Evolutionary conservation across 78 protist species (phyloP).

Genomic region (Protostelium mycophagum): DNA sequence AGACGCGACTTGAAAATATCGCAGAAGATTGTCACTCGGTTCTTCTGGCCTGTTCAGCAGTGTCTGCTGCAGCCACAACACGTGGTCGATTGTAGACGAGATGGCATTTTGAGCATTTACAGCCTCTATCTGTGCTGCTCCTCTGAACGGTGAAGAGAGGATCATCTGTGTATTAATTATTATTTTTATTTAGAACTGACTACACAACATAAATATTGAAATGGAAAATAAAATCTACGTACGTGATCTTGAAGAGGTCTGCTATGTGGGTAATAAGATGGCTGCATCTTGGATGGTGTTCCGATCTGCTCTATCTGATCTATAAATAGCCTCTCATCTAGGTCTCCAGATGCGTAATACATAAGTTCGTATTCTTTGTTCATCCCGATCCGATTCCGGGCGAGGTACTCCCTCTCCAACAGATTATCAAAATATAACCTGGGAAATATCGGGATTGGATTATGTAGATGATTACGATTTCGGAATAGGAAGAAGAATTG

Average conservation of each 20-base stretch:
- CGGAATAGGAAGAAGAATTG: too few relatives aligned
- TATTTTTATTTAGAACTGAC: too few relatives aligned
- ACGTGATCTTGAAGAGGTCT: background rate
- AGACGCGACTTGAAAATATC: background rate
- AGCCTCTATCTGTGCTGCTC: background rate
- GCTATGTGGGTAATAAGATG: background rate
- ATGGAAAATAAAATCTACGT: background rate
- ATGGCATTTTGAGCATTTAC: background rate
- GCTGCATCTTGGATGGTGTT: constrained; percentile 18
- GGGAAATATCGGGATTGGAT: too few relatives aligned
- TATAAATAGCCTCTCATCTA: constrained; percentile 37
- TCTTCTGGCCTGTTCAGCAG: background rate
- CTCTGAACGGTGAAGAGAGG: background rate
- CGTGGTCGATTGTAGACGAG: background rate
- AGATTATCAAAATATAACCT: background rate
- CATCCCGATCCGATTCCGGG: background rate
- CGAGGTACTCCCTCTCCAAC: background rate
- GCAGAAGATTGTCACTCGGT: background rate
- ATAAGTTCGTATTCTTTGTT: constrained; percentile 27
- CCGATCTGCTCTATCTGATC: constrained; percentile 17
- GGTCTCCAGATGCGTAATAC: constrained; percentile 42
- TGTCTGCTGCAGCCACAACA: background rate
- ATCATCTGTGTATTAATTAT: background rate
- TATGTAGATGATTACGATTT: too few relatives aligned
- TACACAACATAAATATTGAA: too few relatives aligned